Percentiles rank a stretch among this genome's conserved stretches.
phyloP scores from a whole-genome alignment of 176 grass and related monocot genomes.

The Carex cristatella region DNA sequence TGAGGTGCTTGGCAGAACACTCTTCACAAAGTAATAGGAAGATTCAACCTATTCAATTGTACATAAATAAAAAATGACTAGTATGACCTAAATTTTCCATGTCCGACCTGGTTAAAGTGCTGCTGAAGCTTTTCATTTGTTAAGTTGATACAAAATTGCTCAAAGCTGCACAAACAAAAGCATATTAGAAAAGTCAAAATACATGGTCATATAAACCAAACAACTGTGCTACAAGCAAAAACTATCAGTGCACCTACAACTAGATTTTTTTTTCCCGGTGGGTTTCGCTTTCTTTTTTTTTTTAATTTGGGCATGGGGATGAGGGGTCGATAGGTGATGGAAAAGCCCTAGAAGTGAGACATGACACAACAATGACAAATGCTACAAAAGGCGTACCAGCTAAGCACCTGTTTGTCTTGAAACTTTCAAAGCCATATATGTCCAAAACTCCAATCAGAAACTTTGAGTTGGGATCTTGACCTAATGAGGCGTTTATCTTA shows the following conservation, averaged over 20 bases:
- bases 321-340: background rate
- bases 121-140: conserved; percentile 99
- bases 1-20: background rate
- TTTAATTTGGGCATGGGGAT: background rate
- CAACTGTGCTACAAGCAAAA: background rate
- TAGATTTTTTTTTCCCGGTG: background rate
- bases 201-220: background rate
- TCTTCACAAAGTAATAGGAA: background rate
- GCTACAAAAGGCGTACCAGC: conserved; percentile 75
- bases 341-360: conserved; percentile 19
- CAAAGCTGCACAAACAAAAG: conserved; percentile 59
- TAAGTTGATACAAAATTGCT: conserved; percentile 99
- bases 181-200: conserved; percentile 8
- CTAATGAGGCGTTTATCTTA: conserved; percentile 92
- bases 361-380: conserved; percentile 24
- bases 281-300: background rate
- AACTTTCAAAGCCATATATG: conserved; percentile 99
- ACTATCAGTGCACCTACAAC: background rate
- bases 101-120: conserved; percentile 94
- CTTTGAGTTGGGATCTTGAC: conserved; percentile 91
- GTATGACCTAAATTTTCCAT: conserved; percentile 14
- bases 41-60: conserved; percentile 9
- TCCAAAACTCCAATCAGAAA: conserved; percentile 90
- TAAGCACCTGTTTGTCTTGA: conserved; percentile 99
- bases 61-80: conserved; percentile 22